phyloP scores from a whole-genome alignment of 305 asterid genomes.

The Solanum aculeatissimum region DNA sequence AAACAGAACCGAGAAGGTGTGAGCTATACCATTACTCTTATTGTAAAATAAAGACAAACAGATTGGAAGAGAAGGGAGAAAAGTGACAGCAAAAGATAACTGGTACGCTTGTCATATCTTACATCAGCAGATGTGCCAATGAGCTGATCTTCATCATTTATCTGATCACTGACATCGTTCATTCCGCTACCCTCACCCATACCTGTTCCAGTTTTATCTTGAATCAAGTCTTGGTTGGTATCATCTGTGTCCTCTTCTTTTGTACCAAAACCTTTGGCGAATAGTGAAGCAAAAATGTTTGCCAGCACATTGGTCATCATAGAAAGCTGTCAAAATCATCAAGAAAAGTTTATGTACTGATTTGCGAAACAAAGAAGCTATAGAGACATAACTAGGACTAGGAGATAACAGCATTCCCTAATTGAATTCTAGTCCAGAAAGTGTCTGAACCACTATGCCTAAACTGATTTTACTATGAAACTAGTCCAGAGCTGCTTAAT shows the following conservation, averaged over 20 bases:
- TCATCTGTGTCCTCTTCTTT: slow-evolving; percentile 46
- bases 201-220: slow-evolving; percentile 86
- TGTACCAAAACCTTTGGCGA: slow-evolving; percentile 69
- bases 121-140: slow-evolving; percentile 66
- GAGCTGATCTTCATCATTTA: slow-evolving; percentile 87
- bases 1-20: slow-evolving; percentile 7
- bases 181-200: slow-evolving; percentile 90
- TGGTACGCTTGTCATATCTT: neutral
- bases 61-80: neutral
- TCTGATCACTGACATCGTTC: slow-evolving; percentile 88
- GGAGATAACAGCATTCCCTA: neutral
- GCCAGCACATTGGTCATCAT: slow-evolving; percentile 62
- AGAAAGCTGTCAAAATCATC: slow-evolving; percentile 42
- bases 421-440: neutral
- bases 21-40: neutral
- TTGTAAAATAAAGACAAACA: neutral
- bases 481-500: neutral
- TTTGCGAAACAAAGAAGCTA: neutral
- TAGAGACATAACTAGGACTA: neutral
- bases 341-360: neutral
- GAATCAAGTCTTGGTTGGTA: slow-evolving; percentile 27
- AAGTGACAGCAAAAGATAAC: neutral
- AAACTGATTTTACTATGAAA: neutral
- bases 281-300: slow-evolving; percentile 50
- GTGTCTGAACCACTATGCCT: neutral